Base-by-base conservation (phyloP, 495 filamentous ascomycete species). In the Elasticomyces elasticus region DNA sequence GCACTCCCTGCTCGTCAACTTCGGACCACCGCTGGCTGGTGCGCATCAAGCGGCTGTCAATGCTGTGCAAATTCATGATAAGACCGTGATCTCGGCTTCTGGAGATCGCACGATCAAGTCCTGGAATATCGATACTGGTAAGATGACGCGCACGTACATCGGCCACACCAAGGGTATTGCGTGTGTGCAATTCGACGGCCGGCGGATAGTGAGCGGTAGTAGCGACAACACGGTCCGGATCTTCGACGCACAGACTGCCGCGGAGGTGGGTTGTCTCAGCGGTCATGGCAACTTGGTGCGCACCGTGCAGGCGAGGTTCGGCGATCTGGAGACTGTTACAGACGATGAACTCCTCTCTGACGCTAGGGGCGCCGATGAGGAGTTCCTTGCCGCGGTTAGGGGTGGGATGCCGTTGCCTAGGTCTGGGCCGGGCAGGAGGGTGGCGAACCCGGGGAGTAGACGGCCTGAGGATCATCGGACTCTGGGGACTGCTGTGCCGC, bases 161-260 rank as follows among this genome's bases (percentile, higher is more conserved):
- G 94, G 92, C 4, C 92, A 99, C 63, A 78, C 78, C 52, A 99
- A 97, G 67, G 92, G 92, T 17, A 97, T 99, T 63, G 92, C 92
- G 15, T 99, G 92, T 68, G 87, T 99, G 19, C 90, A 97, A 68
- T 95, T 87, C 61, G 92, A 99, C 67, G 89, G 87, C n/a, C 82
- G 85, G n/a, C 80, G 91, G 2, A 94, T 99, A 49, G 87, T 99
- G 42, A 94, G 85, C 58, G 92, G 92, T 1, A 95, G 89, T 68
- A 94, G 88, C 62, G 92, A 99, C 66, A 85, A 92, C 61, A 88
- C 89, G 12, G 88, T 97, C 27, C 87, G 92, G 44, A 89, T 99
- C 33, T 99, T 91, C 62, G 92, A 97, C 66, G 78, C 85, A 30
- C 74, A 78, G 44, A 86, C 88, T 0, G 84, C 84, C 20, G 82